phyloP scores from a whole-genome alignment of 768 basidiomycete genomes.

The Daedaleopsis nitida region DNA sequence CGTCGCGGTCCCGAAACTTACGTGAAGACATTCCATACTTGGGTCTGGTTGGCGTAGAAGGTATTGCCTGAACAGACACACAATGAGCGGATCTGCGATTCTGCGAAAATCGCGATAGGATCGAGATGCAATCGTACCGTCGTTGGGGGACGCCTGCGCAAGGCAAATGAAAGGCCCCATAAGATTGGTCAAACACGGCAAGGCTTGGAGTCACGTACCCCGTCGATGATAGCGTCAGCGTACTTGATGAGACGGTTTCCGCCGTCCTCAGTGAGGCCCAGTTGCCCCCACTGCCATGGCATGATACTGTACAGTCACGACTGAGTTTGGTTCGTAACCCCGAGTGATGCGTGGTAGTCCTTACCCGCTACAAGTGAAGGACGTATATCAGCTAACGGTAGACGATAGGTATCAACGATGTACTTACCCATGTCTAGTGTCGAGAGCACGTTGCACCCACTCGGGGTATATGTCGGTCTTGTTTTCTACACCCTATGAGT shows the following conservation, averaged over 20 bases:
- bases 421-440: conserved; percentile 52
- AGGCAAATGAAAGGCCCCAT: conserved; percentile 1
- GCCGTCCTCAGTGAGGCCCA: conserved; percentile 50
- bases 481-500: conserved; percentile 37
- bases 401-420: background rate
- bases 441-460: conserved; percentile 52
- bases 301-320: conserved; percentile 41
- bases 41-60: conserved; percentile 54
- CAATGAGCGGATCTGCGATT: conserved; percentile 8
- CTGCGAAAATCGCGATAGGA: background rate
- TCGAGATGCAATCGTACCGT: conserved; percentile 39
- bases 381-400: background rate
- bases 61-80: conserved; percentile 42
- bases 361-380: conserved; percentile 22
- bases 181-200: conserved; percentile 9
- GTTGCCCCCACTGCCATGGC: conserved; percentile 60
- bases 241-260: conserved; percentile 59
- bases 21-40: conserved; percentile 55
- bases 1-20: conserved; percentile 25
- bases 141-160: conserved; percentile 52
- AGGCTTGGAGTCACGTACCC: conserved; percentile 29
- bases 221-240: conserved; percentile 51
- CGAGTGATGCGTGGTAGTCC: background rate
- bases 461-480: conserved; percentile 51
- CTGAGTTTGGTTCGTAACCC: background rate